phyloP scores from a whole-genome alignment of 345 rosid genomes.

The Lepidium sativum region DNA sequence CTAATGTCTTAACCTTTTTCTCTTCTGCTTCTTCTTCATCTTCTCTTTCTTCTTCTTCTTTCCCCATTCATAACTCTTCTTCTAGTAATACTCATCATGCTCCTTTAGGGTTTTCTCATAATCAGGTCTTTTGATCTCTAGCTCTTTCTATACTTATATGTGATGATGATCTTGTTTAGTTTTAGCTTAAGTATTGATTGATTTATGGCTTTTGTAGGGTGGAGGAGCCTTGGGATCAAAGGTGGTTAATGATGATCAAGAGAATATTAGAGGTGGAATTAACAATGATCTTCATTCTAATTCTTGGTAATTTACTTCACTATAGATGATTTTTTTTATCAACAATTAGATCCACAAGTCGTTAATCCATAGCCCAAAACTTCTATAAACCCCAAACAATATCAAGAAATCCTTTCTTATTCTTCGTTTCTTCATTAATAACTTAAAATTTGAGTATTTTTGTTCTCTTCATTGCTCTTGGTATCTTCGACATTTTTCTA shows the following conservation, averaged over 20 bases:
- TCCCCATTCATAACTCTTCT: constrained; percentile 29
- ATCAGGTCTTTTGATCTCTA: constrained; percentile 33
- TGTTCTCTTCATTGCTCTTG: neutral
- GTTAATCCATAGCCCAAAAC: no score
- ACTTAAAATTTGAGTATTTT: no score
- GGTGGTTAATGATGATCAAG: constrained; percentile 21
- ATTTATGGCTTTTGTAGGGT: constrained; percentile 14
- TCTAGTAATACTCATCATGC: constrained; percentile 20
- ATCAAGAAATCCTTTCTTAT: no score
- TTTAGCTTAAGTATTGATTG: neutral
- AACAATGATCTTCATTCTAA: constrained; percentile 23
- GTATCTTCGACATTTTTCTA: neutral
- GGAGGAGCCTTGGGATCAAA: constrained; percentile 26
- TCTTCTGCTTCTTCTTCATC: constrained; percentile 39
- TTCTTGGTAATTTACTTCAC: constrained; percentile 21
- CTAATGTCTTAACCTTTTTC: constrained; percentile 62
- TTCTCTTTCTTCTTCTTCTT: constrained; percentile 28
- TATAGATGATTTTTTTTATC: neutral
- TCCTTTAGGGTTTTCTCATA: constrained; percentile 37
- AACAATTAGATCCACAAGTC: no score
- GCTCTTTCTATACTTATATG: neutral
- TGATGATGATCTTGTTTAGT: neutral
- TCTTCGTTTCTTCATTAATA: no score
- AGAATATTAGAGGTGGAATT: constrained; percentile 11
- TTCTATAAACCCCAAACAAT: no score